Evolutionary conservation across 306 rosid genomes (phyloP).

Genomic region (Quercus glauca): DNA sequence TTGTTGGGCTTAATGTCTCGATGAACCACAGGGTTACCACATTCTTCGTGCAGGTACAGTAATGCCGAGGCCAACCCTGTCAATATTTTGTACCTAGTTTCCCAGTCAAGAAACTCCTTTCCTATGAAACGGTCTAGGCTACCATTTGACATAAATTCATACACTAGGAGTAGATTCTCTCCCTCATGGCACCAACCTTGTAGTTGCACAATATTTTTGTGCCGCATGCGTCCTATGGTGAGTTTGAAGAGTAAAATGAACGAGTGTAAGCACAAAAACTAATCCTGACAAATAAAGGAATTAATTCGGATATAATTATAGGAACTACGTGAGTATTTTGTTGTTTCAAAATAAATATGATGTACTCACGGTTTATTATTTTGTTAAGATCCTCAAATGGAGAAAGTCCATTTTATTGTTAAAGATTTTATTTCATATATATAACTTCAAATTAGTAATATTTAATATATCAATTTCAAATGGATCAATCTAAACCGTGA

Average conservation of each 20-base stretch:
- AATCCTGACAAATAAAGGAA: neutral
- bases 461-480: too few relatives aligned
- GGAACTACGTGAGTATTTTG: too few relatives aligned
- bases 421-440: too few relatives aligned
- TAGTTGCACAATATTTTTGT: constrained; percentile 55
- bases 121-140: constrained; percentile 51
- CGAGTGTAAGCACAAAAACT: neutral
- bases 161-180: constrained; percentile 37
- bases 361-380: neutral
- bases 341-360: neutral
- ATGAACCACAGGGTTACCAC: constrained; percentile 58
- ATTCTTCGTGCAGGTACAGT: constrained; percentile 56
- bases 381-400: too few relatives aligned
- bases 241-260: constrained; percentile 3
- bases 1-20: constrained; percentile 59
- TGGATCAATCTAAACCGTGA: too few relatives aligned
- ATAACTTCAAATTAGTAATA: too few relatives aligned
- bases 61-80: constrained; percentile 54
- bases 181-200: constrained; percentile 59
- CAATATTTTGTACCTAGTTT: constrained; percentile 45
- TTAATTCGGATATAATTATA: too few relatives aligned
- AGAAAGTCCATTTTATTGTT: neutral
- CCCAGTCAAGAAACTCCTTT: constrained; percentile 43
- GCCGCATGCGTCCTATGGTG: constrained; percentile 55
- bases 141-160: constrained; percentile 59